Percentiles rank a stretch among this genome's conserved stretches.
Evolutionary conservation across 495 filamentous ascomycete species (phyloP).

Genomic region (Stereocaulon alpinum): DNA sequence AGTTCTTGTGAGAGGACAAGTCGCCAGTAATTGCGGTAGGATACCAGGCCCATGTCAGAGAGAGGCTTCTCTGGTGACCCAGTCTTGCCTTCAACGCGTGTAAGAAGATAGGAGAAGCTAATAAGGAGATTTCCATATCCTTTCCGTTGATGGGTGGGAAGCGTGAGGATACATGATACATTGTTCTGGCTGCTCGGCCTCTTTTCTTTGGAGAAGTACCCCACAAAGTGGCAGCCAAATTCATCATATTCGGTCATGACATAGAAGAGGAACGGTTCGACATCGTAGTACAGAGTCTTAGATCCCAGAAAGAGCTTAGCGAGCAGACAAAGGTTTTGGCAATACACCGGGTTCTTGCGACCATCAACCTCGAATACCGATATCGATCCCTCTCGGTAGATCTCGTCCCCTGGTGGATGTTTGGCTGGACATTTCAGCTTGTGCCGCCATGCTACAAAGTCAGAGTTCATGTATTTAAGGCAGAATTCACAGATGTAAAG

Average conservation of each 20-base stretch:
- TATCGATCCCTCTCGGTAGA: conserved; percentile 87
- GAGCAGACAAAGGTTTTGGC: conserved; percentile 91
- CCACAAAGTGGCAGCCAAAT: conserved; percentile 90
- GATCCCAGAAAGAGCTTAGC: conserved; percentile 95
- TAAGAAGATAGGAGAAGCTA: conserved; percentile 95
- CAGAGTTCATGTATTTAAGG: conserved; percentile 97
- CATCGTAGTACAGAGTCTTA: conserved; percentile 97
- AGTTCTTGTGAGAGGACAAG: conserved; percentile 77
- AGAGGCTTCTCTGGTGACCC: conserved; percentile 96
- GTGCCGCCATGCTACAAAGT: conserved; percentile 94
- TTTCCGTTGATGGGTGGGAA: conserved; percentile 93
- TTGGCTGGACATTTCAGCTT: conserved; percentile 96
- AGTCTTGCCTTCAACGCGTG: conserved; percentile 83
- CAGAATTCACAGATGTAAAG: conserved; percentile 99
- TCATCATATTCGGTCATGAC: conserved; percentile 96
- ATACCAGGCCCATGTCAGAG: conserved; percentile 94
- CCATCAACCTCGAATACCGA: conserved; percentile 97
- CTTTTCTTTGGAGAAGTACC: conserved; percentile 99
- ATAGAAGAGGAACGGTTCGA: conserved; percentile 97
- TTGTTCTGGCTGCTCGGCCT: conserved; percentile 91
- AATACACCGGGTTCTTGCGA: conserved; percentile 92
- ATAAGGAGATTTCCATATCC: conserved; percentile 95
- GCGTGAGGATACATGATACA: conserved; percentile 89
- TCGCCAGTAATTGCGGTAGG: conserved; percentile 95
- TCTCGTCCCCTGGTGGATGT: conserved; percentile 93